These are phyloP conservation scores for Endogone sp. DNA, from an alignment of 192 early-diverging fungal genomes.

Conservation along the genomic window DNA sequence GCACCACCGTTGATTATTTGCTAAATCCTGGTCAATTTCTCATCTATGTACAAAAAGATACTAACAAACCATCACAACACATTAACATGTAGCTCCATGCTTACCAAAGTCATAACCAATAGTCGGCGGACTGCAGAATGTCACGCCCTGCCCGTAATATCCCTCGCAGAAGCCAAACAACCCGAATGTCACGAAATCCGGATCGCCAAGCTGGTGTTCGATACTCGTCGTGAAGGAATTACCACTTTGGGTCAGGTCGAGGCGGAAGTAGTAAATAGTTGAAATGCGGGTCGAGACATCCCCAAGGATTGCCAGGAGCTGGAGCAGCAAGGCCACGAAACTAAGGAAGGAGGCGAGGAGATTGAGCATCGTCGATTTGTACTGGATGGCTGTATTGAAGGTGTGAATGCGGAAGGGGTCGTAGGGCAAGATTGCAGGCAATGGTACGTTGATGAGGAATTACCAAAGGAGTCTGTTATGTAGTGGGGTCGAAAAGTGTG, in stretches of 20 bases:
- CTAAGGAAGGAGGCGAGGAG: constrained; percentile 7
- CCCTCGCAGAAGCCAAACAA: constrained; percentile 11
- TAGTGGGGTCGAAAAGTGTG: no score
- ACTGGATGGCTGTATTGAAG: neutral
- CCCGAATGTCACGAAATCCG: constrained; percentile 13
- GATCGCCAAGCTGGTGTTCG: constrained; percentile 1
- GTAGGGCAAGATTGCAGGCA: no score
- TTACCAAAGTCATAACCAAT: constrained; percentile 11
- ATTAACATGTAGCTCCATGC: neutral
- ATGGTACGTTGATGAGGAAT: no score
- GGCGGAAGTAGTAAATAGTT: constrained; percentile 10
- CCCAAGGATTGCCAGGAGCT: constrained; percentile 13
- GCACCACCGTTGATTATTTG: no score
- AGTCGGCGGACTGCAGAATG: constrained; percentile 6
- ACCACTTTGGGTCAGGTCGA: neutral
- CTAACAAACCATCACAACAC: neutral
- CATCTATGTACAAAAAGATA: neutral
- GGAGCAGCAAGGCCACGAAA: constrained; percentile 11
- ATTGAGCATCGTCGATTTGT: constrained; percentile 9
- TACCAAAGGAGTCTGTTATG: no score
- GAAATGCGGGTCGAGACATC: constrained; percentile 9
- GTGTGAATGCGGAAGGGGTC: no score
- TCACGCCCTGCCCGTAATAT: neutral
- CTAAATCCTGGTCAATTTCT: neutral
- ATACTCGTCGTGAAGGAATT: neutral